Evolutionary conservation across 2,329 filamentous ascomycete genomes (phyloP), one percentile per base, ranked within the genome.

Genomic region (Pseudogymnoascus sp.): DNA sequence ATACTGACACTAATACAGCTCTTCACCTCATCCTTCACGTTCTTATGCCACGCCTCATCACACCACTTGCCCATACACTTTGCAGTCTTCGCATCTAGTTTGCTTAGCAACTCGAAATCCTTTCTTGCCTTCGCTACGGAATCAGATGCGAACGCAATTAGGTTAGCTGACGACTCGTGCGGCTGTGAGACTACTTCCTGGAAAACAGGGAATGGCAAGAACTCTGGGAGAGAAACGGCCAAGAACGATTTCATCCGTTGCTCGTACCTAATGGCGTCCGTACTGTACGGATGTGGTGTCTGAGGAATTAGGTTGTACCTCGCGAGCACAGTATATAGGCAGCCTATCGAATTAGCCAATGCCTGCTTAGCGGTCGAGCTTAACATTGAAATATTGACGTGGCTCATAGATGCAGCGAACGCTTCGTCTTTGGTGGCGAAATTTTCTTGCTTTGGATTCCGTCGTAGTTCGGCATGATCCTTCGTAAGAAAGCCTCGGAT

Each of bases 1-100:
- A 91, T 80, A 5, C 82, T 83, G 0, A 85, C 78, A 7, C 83
- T 83, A 62, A 92, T 90, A 65, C 84, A 86, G n/a, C 86, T 82
- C 67, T 83, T 84, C 66, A 88, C 76, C 8, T 79, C 80, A 62
- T 81, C 78, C 70, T 83, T 86, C 9, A 81, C 75, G 19, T 82
- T 77, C 19, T 74, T 74, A 15, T 79, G 69, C 86, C 87, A 91
- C 60, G 82, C 79, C 9, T 79, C 80, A 65, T 87, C 79, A 57
- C 55, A 57, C 55, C 55, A 57, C 45, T 78, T 80, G 8, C 79
- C 78, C 28, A 77, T 74, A 8, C 77, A 79, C 63, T 84, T 85
- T 1, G 80, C 77, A 34, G 82, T 79, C 59, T 74, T 69, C 10
- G 77, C 74, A 4, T 73, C 71, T 61, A 84, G 71, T 67, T 77